Evolutionary conservation across 441 rosid genomes (phyloP).

Genomic region (Adansonia rubrostipa): DNA sequence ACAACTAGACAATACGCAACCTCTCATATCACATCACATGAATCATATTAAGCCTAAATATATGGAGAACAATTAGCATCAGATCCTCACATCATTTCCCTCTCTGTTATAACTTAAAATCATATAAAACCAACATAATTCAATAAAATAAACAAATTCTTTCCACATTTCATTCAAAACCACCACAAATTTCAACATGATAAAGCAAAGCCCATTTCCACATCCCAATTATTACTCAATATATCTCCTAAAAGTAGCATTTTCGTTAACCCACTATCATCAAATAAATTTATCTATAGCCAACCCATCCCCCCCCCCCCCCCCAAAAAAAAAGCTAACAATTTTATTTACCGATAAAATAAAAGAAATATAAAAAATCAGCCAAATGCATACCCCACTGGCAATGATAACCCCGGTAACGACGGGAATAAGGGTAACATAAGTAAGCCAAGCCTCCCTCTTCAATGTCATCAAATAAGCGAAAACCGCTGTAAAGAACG

Average conservation of each 20-base stretch:
- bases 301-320: too few species aligned
- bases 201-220: not conserved
- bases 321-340: not conserved
- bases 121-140: not conserved
- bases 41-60: too few species aligned
- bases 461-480: conserved; percentile 84
- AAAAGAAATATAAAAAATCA: not conserved
- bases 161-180: conserved; percentile 6
- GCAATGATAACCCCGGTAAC: conserved; percentile 92
- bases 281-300: too few species aligned
- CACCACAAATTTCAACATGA: not conserved
- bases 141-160: conserved; percentile 5
- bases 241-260: not conserved
- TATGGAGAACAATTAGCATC: not conserved
- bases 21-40: not conserved
- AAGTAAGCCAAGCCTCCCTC: conserved; percentile 93
- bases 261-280: not conserved
- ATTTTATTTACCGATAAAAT: not conserved
- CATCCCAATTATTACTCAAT: not conserved
- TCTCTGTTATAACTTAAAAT: not conserved
- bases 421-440: conserved; percentile 78
- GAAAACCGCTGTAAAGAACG: conserved; percentile 89
- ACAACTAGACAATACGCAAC: not conserved
- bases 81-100: not conserved
- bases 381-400: conserved; percentile 65